Conservation (phyloP, 78 protist species). For the Chrysochromulina tobinii region DNA sequence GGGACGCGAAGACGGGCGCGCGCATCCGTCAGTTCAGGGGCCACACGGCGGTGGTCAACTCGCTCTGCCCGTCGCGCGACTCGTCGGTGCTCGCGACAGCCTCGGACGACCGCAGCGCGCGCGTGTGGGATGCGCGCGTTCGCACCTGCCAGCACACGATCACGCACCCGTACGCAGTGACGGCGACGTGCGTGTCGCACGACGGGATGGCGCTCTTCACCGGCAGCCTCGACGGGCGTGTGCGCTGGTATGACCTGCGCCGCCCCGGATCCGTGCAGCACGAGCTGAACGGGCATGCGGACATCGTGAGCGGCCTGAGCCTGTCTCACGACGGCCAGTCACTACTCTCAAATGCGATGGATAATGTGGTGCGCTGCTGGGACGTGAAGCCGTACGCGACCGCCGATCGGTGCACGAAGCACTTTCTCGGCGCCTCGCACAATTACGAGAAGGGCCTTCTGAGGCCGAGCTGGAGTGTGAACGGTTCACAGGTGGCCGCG, state of each 20-base stretch:
- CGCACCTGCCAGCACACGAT: not conserved
- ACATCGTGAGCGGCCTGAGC: not conserved
- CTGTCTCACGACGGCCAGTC: constrained; percentile 11
- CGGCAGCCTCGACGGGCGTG: constrained; percentile 9
- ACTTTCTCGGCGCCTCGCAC: constrained; percentile 11
- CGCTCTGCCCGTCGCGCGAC: not conserved
- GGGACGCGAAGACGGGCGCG: not conserved
- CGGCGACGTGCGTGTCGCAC: not conserved
- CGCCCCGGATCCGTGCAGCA: not conserved
- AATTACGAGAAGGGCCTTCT: constrained; percentile 5
- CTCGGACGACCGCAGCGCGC: not conserved
- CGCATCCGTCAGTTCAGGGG: not conserved
- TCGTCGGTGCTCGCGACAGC: not conserved
- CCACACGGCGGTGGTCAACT: not conserved
- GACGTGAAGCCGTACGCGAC: not conserved
- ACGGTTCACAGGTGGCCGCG: not conserved
- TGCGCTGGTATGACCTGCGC: constrained; percentile 26
- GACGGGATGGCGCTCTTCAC: not conserved
- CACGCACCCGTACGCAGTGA: not conserved
- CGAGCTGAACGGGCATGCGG: not conserved
- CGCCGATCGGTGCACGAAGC: not conserved
- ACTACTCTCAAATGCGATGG: constrained; percentile 23
- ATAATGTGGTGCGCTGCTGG: constrained; percentile 24
- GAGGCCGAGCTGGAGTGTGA: not conserved
- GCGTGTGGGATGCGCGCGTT: constrained; percentile 14